Conservation (phyloP, 441 rosid species). For the Populus hybrid region DNA sequence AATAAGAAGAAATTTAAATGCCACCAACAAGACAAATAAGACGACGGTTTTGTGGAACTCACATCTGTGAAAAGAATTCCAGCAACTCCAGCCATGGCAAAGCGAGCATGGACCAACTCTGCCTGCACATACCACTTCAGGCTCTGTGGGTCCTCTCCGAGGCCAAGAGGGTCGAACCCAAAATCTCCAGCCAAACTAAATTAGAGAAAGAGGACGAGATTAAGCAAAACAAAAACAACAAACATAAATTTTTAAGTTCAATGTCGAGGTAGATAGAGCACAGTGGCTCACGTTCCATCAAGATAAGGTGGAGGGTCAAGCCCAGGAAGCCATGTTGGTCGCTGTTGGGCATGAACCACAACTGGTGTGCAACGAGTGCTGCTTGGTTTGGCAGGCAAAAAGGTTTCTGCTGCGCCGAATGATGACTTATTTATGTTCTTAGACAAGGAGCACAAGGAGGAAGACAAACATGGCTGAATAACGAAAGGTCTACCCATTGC, state of each 20-base stretch:
- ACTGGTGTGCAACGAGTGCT: slow-evolving; percentile 11
- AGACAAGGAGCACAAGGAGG: slow-evolving; percentile 11
- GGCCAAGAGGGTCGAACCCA: slow-evolving; percentile 92
- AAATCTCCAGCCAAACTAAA: slow-evolving; percentile 77
- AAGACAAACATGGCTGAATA: slow-evolving; percentile 34
- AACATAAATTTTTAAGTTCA: neutral
- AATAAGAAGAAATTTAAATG: neutral
- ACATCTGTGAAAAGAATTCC: slow-evolving; percentile 94
- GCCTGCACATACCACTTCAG: slow-evolving; percentile 98
- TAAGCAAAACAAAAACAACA: neutral
- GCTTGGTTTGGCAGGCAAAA: slow-evolving; percentile 22
- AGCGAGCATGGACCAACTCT: slow-evolving; percentile 87
- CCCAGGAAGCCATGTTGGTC: slow-evolving; percentile 96
- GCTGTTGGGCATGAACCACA: slow-evolving; percentile 52
- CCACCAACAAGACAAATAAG: neutral
- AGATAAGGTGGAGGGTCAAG: slow-evolving; percentile 90
- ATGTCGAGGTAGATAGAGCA: neutral
- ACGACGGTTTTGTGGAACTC: slow-evolving; percentile 17
- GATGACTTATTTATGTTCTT: slow-evolving; percentile 24
- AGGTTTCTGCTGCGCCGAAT: slow-evolving; percentile 19
- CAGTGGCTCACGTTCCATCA: slow-evolving; percentile 72
- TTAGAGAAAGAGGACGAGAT: neutral
- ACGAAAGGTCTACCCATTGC: slow-evolving; percentile 49
- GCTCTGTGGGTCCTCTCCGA: slow-evolving; percentile 88
- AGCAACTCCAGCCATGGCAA: slow-evolving; percentile 92